Evolutionary conservation across 2,329 filamentous ascomycete species (phyloP).

Genomic region (Apiospora kogelbergensis): DNA sequence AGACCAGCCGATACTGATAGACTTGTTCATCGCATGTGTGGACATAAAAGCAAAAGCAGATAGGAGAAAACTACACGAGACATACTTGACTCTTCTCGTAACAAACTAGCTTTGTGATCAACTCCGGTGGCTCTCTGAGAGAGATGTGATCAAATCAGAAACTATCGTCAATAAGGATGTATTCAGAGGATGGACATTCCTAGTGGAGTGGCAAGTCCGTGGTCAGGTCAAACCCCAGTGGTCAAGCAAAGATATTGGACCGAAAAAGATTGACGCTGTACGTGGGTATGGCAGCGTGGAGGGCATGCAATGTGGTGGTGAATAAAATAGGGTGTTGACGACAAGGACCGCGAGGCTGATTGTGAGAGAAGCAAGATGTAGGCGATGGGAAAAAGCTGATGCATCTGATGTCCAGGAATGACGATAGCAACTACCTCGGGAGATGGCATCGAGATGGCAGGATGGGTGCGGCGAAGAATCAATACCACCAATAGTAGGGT

Average conservation of each 20-base stretch:
- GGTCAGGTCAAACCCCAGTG: neutral
- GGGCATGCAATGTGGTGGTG: neutral
- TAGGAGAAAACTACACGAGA: neutral
- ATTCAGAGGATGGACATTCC: neutral
- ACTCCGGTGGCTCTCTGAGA: neutral
- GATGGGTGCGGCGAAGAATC: neutral
- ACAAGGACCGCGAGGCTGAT: neutral
- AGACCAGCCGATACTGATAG: neutral
- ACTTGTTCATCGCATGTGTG: neutral
- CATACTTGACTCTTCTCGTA: neutral
- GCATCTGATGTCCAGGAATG: neutral
- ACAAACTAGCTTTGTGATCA: neutral
- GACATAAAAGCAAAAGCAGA: neutral
- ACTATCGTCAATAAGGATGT: neutral
- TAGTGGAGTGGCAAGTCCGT: neutral
- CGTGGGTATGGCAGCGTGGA: neutral
- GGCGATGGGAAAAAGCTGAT: neutral
- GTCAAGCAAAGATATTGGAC: neutral
- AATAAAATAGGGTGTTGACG: neutral
- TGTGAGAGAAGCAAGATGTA: neutral
- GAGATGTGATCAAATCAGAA: neutral
- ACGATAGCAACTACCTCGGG: neutral
- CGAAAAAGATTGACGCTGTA: neutral
- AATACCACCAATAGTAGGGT: neutral
- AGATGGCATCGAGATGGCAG: conserved; percentile 10